These are phyloP conservation scores for Mucor velutinosus DNA, from an alignment of 371 early-diverging fungal genomes.

Conservation along the genomic window DNA sequence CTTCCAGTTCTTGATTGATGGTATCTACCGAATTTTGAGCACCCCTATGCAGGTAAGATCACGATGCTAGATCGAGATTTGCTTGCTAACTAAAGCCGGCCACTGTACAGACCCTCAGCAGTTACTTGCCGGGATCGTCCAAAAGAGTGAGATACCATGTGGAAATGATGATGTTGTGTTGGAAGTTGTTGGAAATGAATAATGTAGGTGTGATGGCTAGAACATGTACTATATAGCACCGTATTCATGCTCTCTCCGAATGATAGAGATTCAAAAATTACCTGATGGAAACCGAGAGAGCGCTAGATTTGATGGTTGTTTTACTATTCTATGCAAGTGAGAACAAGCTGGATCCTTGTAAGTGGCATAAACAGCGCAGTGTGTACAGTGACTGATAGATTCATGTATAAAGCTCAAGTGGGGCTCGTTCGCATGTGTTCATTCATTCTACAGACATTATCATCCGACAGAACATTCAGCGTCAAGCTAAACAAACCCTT, in stretches of 20 bases:
- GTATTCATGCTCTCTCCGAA: too few species aligned
- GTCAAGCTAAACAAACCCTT: conserved; percentile 79
- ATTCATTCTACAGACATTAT: conserved; percentile 81
- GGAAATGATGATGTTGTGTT: conserved; percentile 76
- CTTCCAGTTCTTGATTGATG: conserved; percentile 69
- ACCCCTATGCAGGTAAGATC: conserved; percentile 67
- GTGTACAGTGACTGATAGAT: too few species aligned
- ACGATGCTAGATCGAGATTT: neutral
- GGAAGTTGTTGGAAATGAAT: conserved; percentile 75
- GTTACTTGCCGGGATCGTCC: conserved; percentile 71
- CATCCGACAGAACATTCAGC: conserved; percentile 79
- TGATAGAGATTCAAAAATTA: conserved; percentile 66
- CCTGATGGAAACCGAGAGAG: conserved; percentile 74
- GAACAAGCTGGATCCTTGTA: conserved; percentile 66
- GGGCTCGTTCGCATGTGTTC: conserved; percentile 81
- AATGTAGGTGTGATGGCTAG: conserved; percentile 40
- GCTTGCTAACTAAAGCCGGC: too few species aligned
- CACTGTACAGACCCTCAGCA: conserved; percentile 57
- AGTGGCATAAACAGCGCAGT: conserved; percentile 1
- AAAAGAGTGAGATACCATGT: conserved; percentile 58
- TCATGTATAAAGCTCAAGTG: conserved; percentile 74
- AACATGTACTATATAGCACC: too few species aligned
- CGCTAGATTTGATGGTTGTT: conserved; percentile 66
- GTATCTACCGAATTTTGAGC: conserved; percentile 71
- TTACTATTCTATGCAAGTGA: conserved; percentile 69